These are phyloP conservation scores for Phoenix dactylifera DNA, from an alignment of 176 grass and related monocot species.

Conservation along the genomic window DNA sequence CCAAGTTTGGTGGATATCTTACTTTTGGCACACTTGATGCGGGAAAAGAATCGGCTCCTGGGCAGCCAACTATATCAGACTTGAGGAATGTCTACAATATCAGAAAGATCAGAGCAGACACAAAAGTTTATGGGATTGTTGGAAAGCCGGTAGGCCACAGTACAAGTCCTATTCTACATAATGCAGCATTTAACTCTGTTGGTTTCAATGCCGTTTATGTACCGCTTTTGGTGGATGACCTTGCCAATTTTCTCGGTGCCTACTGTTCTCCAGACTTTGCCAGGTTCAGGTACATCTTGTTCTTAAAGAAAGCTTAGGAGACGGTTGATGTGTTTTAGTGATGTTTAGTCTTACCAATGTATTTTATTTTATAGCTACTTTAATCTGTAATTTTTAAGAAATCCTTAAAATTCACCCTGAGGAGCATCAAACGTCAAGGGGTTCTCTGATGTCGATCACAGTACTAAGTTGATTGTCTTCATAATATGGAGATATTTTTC, in stretches of 20 bases:
- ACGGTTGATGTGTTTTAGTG: constrained; percentile 9
- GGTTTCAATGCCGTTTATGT: constrained; percentile 87
- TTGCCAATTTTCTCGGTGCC: constrained; percentile 65
- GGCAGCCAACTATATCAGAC: constrained; percentile 61
- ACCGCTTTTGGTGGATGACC: constrained; percentile 89
- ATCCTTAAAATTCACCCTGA: too few relatives aligned
- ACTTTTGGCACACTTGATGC: constrained; percentile 68
- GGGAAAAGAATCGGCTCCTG: constrained; percentile 67
- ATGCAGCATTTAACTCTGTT: constrained; percentile 77
- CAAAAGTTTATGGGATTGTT: constrained; percentile 80
- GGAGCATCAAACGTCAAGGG: too few relatives aligned
- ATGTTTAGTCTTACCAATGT: background rate
- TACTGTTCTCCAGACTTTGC: constrained; percentile 91
- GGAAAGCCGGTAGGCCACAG: constrained; percentile 90
- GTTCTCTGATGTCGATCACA: too few relatives aligned
- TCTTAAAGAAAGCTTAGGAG: background rate
- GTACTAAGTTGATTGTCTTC: too few relatives aligned
- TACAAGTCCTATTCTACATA: constrained; percentile 88
- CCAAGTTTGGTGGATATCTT: constrained; percentile 91
- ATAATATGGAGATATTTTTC: too few relatives aligned
- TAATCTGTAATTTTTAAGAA: too few relatives aligned
- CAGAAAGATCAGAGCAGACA: constrained; percentile 53
- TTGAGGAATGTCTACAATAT: constrained; percentile 81
- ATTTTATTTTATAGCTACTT: too few relatives aligned
- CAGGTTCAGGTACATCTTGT: constrained; percentile 65